Evolutionary conservation across 1,284 basidiomycete species (phyloP).

Genomic region (Puccinia hordei): DNA sequence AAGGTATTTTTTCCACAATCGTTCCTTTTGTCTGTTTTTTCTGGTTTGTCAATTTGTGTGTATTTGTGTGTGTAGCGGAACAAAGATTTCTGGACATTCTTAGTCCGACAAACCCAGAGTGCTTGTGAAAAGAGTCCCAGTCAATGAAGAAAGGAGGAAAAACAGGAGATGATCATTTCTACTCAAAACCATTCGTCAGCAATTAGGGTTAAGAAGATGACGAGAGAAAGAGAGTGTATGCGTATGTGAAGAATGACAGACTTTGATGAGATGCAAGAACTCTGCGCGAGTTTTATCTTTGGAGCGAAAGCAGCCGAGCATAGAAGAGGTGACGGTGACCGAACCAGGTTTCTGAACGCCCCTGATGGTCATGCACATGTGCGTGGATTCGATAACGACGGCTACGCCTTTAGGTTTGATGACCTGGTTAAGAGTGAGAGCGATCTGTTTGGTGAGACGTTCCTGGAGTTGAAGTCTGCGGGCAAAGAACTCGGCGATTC

Average conservation of each 20-base stretch:
- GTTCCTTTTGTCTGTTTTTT: no score
- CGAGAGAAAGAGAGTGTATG: no score
- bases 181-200: no score
- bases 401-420: slow-evolving; percentile 97
- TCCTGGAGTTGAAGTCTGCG: slow-evolving; percentile 96
- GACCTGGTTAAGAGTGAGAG: slow-evolving; percentile 93
- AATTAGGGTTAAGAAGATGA: no score
- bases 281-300: slow-evolving; percentile 98
- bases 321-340: slow-evolving; percentile 94
- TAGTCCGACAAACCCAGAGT: no score
- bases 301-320: slow-evolving; percentile 96
- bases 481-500: slow-evolving; percentile 97
- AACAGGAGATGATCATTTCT: no score
- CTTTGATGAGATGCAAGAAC: slow-evolving; percentile 58
- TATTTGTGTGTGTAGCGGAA: no score
- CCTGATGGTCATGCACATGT: slow-evolving; percentile 99
- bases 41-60: no score
- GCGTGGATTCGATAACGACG: slow-evolving; percentile 71
- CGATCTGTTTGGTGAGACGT: slow-evolving; percentile 94
- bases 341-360: slow-evolving; percentile 98
- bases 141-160: no score
- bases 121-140: no score
- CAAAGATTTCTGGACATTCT: no score
- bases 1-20: no score
- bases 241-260: background rate